Conservation (phyloP, 2,329 filamentous ascomycete species). For the Canariomyces notabilis region DNA sequence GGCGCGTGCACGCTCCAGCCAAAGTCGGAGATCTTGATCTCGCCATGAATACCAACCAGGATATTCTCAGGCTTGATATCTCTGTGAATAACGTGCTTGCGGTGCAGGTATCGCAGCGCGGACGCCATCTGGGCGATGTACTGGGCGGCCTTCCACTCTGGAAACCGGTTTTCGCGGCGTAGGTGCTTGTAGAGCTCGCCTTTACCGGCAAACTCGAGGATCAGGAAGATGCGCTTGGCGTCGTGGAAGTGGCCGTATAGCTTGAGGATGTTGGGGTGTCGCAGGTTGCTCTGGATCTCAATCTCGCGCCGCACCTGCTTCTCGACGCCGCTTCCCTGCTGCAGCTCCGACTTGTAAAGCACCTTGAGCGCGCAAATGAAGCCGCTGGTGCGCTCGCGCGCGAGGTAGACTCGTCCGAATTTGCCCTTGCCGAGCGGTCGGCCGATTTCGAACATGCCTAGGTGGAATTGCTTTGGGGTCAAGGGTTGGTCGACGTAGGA, state of each 20-base stretch:
- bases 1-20: slow-evolving; percentile 98
- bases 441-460: slow-evolving; percentile 92
- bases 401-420: slow-evolving; percentile 81
- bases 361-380: slow-evolving; percentile 87
- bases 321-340: slow-evolving; percentile 70
- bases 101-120: slow-evolving; percentile 83
- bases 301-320: slow-evolving; percentile 85
- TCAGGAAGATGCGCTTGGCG: slow-evolving; percentile 79
- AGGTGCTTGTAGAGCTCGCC: slow-evolving; percentile 87
- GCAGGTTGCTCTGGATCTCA: slow-evolving; percentile 82
- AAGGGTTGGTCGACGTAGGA: slow-evolving; percentile 25
- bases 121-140: slow-evolving; percentile 90
- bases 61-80: slow-evolving; percentile 99
- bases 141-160: slow-evolving; percentile 80
- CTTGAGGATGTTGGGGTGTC: slow-evolving; percentile 79
- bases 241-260: slow-evolving; percentile 88
- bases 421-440: slow-evolving; percentile 83
- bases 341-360: slow-evolving; percentile 76
- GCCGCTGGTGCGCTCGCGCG: slow-evolving; percentile 69
- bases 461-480: slow-evolving; percentile 65
- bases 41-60: slow-evolving; percentile 88
- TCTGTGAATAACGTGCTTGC: slow-evolving; percentile 94
- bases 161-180: slow-evolving; percentile 71
- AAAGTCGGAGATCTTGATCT: slow-evolving; percentile 98
- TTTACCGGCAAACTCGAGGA: slow-evolving; percentile 80